A percentile compares a stretch with the other conserved stretches of the same genome.
Evolutionary conservation across 129 eudicot species (phyloP).

Genomic region (Tagetes erecta): DNA sequence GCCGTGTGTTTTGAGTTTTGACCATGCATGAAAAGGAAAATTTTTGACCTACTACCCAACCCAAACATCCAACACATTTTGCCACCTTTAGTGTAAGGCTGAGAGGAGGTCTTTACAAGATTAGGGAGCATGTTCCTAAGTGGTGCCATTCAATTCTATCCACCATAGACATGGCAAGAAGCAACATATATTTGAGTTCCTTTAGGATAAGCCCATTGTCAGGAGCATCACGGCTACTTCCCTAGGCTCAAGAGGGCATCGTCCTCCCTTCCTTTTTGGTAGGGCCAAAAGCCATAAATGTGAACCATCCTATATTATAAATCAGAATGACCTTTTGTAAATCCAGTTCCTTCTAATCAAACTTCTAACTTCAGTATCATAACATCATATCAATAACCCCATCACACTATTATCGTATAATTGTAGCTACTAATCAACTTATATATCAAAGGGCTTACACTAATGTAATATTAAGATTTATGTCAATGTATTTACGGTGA

Average conservation of each 20-base stretch:
- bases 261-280: constrained; percentile 98
- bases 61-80: background rate
- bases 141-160: constrained; percentile 98
- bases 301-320: constrained; percentile 80
- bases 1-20: background rate
- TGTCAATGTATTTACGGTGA: too few relatives aligned
- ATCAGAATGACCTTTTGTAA: constrained; percentile 13
- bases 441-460: too few relatives aligned
- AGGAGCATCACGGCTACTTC: constrained; percentile 98
- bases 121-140: constrained; percentile 99
- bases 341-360: background rate
- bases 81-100: background rate
- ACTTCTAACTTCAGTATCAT: constrained; percentile 4
- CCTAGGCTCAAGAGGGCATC: constrained; percentile 98
- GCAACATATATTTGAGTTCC: constrained; percentile 98
- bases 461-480: too few relatives aligned
- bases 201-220: constrained; percentile 98
- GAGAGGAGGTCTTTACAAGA: constrained; percentile 57
- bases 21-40: background rate
- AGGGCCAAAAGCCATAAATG: constrained; percentile 94
- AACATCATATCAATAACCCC: constrained; percentile 8
- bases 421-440: too few relatives aligned
- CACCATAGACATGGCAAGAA: constrained; percentile 98
- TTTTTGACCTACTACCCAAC: background rate
- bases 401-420: too few relatives aligned